Evolutionary conservation across 2,329 filamentous ascomycete genomes (phyloP).

Genomic region (Mycocentrospora acerina): DNA sequence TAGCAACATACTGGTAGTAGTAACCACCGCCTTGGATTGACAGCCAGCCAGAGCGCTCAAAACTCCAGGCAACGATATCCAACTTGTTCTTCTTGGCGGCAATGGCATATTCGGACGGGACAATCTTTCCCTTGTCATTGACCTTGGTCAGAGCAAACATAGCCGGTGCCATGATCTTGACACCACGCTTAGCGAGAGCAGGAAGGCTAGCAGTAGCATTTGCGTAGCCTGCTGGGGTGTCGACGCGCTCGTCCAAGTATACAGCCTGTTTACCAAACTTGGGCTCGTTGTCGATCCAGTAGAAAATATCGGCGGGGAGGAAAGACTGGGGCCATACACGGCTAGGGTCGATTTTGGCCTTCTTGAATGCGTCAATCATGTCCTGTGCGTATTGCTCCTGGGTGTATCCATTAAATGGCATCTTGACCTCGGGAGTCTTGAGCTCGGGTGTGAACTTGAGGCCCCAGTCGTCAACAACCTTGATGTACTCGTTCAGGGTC

Average conservation of each 20-base stretch:
- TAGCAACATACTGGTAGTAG: constrained; percentile 45
- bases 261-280: constrained; percentile 63
- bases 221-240: constrained; percentile 52
- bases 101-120: constrained; percentile 64
- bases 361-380: constrained; percentile 50
- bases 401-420: constrained; percentile 70
- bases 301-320: constrained; percentile 63
- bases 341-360: constrained; percentile 39
- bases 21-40: constrained; percentile 48
- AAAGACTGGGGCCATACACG: constrained; percentile 63
- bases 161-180: constrained; percentile 64
- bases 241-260: constrained; percentile 63
- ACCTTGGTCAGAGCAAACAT: constrained; percentile 62
- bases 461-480: constrained; percentile 58
- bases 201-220: constrained; percentile 60
- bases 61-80: constrained; percentile 67
- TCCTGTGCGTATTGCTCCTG: constrained; percentile 66
- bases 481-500: constrained; percentile 64
- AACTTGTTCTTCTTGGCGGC: constrained; percentile 62
- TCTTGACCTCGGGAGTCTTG: constrained; percentile 67
- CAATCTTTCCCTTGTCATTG: constrained; percentile 54
- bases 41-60: constrained; percentile 66
- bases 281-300: constrained; percentile 66
- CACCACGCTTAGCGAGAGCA: constrained; percentile 57
- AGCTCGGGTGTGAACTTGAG: constrained; percentile 55